A percentile compares a stretch with the other conserved stretches of the same genome.
These are phyloP conservation scores for Thinopyrum elongatum DNA, from an alignment of 176 grass and related monocot species.

Conservation along the genomic window DNA sequence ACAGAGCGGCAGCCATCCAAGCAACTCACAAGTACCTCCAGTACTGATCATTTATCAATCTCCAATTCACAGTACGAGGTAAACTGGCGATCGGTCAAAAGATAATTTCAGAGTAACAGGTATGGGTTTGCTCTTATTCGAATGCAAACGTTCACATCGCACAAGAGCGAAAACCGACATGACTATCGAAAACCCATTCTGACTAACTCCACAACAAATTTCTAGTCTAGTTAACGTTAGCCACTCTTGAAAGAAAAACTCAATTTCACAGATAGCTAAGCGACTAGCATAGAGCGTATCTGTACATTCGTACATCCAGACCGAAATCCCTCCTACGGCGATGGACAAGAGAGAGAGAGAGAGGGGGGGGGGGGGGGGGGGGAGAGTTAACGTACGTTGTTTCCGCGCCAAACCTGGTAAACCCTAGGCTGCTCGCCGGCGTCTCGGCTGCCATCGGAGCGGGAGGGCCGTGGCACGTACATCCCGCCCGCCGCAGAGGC, in stretches of 20 bases:
- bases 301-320: not conserved
- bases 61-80: not conserved
- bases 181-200: not conserved
- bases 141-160: not conserved
- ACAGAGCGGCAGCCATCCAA: not conserved
- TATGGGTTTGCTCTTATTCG: not conserved
- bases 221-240: not conserved
- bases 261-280: not conserved
- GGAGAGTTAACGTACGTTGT: constrained; percentile 68
- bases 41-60: not conserved
- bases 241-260: not conserved
- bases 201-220: not conserved
- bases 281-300: not conserved
- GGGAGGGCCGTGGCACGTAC: constrained; percentile 53
- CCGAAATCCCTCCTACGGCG: not conserved
- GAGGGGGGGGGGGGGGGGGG: not conserved
- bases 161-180: not conserved
- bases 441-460: not conserved
- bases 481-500: constrained; percentile 37
- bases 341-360: not conserved
- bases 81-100: not conserved
- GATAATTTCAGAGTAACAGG: not conserved
- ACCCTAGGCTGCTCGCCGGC: constrained; percentile 72
- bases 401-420: constrained; percentile 90
- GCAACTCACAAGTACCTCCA: not conserved